Base-by-base conservation (phyloP, 352 stramenopile genomes). In the Peronospora farinosa region DNA sequence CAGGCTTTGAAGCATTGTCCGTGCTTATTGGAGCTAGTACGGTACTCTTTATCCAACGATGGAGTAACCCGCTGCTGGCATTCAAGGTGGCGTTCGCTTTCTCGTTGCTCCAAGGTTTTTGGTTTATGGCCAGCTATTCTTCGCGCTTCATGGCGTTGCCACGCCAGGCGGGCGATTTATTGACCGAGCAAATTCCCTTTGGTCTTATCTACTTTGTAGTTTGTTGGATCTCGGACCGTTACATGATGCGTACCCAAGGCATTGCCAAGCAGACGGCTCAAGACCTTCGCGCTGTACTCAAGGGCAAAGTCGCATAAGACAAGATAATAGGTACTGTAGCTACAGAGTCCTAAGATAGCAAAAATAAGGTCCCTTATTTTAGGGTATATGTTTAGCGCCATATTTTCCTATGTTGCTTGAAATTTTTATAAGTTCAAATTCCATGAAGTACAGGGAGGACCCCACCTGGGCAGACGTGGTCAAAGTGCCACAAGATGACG, bases 401-500 rank as follows among this genome's bases (percentile, higher is more conserved):
- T 21, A 3, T 21, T 12, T 1, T 12, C 3, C 15, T 48, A 48
- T 31, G 42, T 48, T 48, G 42, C 42, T 8, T 7, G 7, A 48
- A 32, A 2, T 0, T 3, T 32, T 32, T 12, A 0, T n/a, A n/a
- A n/a, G 12, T 32, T 5, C 2, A 32, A 32, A 32, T 13, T 47
- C 35, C 13, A 37, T 13, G 7, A 82, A 78, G 74, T 90, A 87
- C 52, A 67, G 68, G 40, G 69, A 87, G 30, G 73, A 90, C 50
- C 75, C 76, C 0, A 54, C 37, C 37, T 93, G 83, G 83, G 72
- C 73, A n/a, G 83, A 93, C 52, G 80, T 93, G 60, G 60, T 58
- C 52, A 88, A 87, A 55, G 80, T 93, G 57, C 72, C 79, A 36
- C 83, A 93, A 59, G 79, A 91, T 56, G 83, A 93, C 40, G 83